Evolutionary conservation across 2,329 filamentous ascomycete genomes (phyloP).

Genomic region (Fusarium austroafricanum): DNA sequence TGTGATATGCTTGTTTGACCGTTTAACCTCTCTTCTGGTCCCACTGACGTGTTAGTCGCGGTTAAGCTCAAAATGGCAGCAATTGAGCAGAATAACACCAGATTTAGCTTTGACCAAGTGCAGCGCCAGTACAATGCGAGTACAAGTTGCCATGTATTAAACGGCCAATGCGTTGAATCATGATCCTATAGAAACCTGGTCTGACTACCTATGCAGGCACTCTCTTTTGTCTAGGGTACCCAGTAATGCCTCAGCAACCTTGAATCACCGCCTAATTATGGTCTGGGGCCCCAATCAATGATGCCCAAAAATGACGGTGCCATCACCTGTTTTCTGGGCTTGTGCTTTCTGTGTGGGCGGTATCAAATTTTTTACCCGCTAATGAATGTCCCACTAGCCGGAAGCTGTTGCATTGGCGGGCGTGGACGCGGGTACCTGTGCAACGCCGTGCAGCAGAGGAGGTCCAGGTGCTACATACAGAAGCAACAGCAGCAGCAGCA

Average conservation of each 20-base stretch:
- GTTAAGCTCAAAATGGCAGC: constrained; percentile 25
- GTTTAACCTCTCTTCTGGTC: constrained; percentile 7
- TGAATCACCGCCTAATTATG: constrained; percentile 31
- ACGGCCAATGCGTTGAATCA: constrained; percentile 13
- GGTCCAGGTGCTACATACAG: no score
- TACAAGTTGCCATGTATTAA: constrained; percentile 1
- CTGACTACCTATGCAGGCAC: background rate
- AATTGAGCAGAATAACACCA: constrained; percentile 21
- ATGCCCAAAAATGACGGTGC: constrained; percentile 39
- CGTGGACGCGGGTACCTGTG: constrained; percentile 19
- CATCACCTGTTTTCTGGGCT: constrained; percentile 33
- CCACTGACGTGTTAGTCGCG: constrained; percentile 15
- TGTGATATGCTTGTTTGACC: constrained; percentile 6
- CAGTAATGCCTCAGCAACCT: constrained; percentile 1
- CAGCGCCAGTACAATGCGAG: background rate
- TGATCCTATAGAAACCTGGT: background rate
- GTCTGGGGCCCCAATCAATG: constrained; percentile 26
- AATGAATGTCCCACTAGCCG: constrained; percentile 8
- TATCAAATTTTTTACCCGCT: constrained; percentile 47
- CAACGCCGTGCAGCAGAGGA: constrained; percentile 1
- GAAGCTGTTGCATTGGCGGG: constrained; percentile 26
- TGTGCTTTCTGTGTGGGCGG: constrained; percentile 24
- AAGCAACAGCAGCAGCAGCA: background rate
- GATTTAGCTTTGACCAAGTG: constrained; percentile 12
- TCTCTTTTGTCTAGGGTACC: constrained; percentile 13